A percentile compares a stretch with the other conserved stretches of the same genome.
Conservation (phyloP, 2,329 filamentous ascomycete genomes). For the Epichloe scottii region DNA sequence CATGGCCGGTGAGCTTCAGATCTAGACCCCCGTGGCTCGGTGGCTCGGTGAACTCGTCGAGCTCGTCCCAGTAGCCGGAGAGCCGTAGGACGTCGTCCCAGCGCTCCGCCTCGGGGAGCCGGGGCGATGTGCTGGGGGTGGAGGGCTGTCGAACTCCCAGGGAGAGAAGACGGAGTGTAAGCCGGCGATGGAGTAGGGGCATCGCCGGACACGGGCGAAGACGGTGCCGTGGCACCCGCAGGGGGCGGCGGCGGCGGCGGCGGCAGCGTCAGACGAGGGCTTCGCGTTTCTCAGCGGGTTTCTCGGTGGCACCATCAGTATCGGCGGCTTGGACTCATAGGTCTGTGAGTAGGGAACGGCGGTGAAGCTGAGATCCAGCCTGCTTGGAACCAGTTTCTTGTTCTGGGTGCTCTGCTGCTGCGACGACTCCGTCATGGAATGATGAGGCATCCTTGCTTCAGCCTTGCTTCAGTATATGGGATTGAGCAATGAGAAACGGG, state of each 20-base stretch:
- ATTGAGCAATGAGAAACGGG: too few relatives aligned
- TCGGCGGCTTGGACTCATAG: background rate
- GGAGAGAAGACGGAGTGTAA: background rate
- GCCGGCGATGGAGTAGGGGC: background rate
- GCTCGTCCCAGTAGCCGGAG: conserved; percentile 1
- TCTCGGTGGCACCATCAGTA: background rate
- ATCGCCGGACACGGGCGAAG: background rate
- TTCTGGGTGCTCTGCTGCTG: background rate
- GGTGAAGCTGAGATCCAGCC: background rate
- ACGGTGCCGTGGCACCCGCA: too few relatives aligned
- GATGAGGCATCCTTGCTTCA: background rate
- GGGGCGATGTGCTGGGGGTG: background rate
- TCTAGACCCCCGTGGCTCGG: background rate
- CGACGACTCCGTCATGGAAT: background rate
- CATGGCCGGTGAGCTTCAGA: too few relatives aligned
- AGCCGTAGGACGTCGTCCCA: background rate
- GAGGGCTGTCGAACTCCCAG: background rate
- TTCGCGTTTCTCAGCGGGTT: background rate
- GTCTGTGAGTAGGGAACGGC: conserved; percentile 1
- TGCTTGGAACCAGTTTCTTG: background rate
- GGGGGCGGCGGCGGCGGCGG: background rate
- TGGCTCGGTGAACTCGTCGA: background rate
- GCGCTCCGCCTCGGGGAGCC: background rate
- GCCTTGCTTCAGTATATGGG: too few relatives aligned
- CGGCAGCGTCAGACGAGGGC: background rate